These are phyloP conservation scores for Zhuliangozyma parablackwelliae DNA, from an alignment of 1,139 yeast genomes.

Conservation along the genomic window DNA sequence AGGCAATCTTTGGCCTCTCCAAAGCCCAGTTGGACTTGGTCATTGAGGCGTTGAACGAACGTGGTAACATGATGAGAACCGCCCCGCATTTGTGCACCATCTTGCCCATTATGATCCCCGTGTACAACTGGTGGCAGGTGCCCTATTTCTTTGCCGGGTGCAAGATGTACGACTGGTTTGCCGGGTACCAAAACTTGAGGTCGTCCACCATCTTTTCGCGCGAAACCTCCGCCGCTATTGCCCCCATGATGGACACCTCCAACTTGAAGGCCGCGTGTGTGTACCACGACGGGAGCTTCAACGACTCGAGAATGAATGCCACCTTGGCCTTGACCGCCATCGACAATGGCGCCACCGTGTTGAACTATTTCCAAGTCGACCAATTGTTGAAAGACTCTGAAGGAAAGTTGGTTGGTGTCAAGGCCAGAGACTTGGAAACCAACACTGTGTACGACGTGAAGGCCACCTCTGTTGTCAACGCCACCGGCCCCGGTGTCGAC, in stretches of 20 bases:
- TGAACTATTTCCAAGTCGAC: constrained; percentile 81
- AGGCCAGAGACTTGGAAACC: constrained; percentile 71
- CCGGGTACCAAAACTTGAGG: constrained; percentile 83
- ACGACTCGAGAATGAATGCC: constrained; percentile 87
- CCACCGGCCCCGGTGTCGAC: constrained; percentile 94
- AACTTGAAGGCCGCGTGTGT: constrained; percentile 87
- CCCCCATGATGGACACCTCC: constrained; percentile 82
- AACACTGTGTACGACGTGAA: constrained; percentile 55
- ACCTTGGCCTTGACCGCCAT: constrained; percentile 83
- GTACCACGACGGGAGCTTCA: constrained; percentile 93
- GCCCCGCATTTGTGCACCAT: constrained; percentile 90
- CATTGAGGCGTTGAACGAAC: constrained; percentile 89
- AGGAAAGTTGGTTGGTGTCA: constrained; percentile 67
- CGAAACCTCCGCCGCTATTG: constrained; percentile 64
- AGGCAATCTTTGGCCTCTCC: constrained; percentile 87
- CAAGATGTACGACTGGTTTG: constrained; percentile 88
- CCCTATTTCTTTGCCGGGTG: constrained; percentile 94
- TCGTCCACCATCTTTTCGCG: constrained; percentile 71
- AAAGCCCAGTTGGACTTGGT: constrained; percentile 90
- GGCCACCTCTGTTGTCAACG: constrained; percentile 80
- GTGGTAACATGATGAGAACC: constrained; percentile 82
- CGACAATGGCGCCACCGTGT: constrained; percentile 82
- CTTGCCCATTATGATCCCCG: constrained; percentile 92
- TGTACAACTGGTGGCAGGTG: constrained; percentile 92
- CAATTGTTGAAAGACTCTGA: constrained; percentile 63